These are phyloP conservation scores for Achaetomium macrosporum DNA, from an alignment of 2,329 filamentous ascomycete genomes.

Conservation along the genomic window DNA sequence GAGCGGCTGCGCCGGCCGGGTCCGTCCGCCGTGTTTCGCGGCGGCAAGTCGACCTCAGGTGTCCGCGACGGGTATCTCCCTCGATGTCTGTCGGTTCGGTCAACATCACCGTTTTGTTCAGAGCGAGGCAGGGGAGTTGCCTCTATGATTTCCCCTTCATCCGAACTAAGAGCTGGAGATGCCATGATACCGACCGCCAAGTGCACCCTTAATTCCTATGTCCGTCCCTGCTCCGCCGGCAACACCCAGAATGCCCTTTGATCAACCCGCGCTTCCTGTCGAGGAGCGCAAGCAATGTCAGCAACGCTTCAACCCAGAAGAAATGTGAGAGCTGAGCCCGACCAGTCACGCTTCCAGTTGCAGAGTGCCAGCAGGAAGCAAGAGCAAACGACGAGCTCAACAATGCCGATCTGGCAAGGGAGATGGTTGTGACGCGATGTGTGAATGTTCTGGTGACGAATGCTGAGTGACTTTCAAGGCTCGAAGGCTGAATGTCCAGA, in stretches of 20 bases:
- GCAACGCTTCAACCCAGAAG: background rate
- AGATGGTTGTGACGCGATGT: too few species aligned
- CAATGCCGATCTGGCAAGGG: background rate
- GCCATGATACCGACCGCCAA: conserved; percentile 27
- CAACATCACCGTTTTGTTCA: conserved; percentile 73
- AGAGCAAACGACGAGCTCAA: background rate
- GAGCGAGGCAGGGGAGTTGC: conserved; percentile 77
- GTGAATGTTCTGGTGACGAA: too few species aligned
- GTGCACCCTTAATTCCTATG: background rate
- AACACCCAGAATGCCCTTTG: background rate
- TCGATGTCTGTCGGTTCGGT: conserved; percentile 81
- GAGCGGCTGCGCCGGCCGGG: conserved; percentile 40
- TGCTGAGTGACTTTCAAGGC: too few species aligned
- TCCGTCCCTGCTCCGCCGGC: background rate
- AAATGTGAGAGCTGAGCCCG: conserved; percentile 16
- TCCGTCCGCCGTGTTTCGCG: conserved; percentile 22
- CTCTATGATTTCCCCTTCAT: conserved; percentile 86
- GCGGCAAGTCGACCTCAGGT: conserved; percentile 45
- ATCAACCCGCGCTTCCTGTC: background rate
- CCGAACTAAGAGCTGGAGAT: conserved; percentile 53
- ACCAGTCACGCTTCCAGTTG: conserved; percentile 12
- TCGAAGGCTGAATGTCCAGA: too few species aligned
- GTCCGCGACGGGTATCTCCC: conserved; percentile 53
- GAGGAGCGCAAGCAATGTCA: conserved; percentile 11
- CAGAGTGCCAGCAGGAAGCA: background rate